Evolutionary conservation across 768 basidiomycete genomes (phyloP), one percentile per base, ranked within the genome.

Genomic region (Lactarius indigo): DNA sequence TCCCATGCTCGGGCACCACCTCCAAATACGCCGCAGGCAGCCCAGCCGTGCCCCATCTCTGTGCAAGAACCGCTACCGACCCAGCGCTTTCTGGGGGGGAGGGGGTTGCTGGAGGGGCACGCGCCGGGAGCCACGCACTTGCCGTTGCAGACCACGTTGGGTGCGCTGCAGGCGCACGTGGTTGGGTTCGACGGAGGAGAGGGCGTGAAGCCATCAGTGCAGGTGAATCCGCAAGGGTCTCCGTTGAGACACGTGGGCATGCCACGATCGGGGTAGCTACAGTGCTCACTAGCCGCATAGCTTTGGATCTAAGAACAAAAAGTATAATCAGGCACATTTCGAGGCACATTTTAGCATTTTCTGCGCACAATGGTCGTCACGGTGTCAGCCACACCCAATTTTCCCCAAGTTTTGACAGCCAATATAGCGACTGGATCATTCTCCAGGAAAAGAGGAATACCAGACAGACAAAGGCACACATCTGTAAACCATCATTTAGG

Each of bases 61-160:
- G 18, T 9, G 57, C 70, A 71, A 8, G 58, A 10, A 15, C 57
- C 62, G 3, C 76, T 75, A 70, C 84, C 84, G 28, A 70, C 39
- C 50, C 74, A 74, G 56, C 77, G 74, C 61, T 60, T 71, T 35
- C 67, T 72, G 23, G 39, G 7, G 67, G 61, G 64, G 0, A 5
- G 0, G 31, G 68, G 69, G 23, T 75, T 68, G 37, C 72, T 47
- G 12, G 79, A 80, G 2, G 73, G 68, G 62, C 76, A 77, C 2
- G 64, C 47, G n/a, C 66, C 61, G 58, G 63, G 63, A 9, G 26
- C 3, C 13, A 69, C 66, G 63, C 83, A 86, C 47, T 79, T 72
- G n/a, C 82, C 84, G 63, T 84, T 84, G 73, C 84, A 86, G 59
- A 80, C 76, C 3, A 70, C 77, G 61, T 74, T 74, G 1, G 83